Evolutionary conservation across 2,329 filamentous ascomycete genomes (phyloP), one percentile per base, ranked within the genome.

Genomic region (Lojkania enalia): DNA sequence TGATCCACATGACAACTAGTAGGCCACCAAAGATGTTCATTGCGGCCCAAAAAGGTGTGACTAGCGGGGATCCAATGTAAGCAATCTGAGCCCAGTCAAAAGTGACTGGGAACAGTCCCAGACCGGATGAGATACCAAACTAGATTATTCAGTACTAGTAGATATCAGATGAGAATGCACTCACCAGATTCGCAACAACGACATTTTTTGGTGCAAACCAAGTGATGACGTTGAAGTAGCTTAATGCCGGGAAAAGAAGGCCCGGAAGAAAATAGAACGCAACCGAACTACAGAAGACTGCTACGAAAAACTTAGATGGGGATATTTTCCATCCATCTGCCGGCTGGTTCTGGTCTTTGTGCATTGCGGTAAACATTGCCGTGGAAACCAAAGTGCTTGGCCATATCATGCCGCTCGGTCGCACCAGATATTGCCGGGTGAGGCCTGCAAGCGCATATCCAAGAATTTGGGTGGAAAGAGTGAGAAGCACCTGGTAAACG

Each of bases 11-110:
- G 40, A 94, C 86, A 36, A 90, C 72, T 2, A 90, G 82, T 38
- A 94, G 75, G 4, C 88, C 89, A 46, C 85, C 87, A 20, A 94
- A 82, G 27, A 94, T 88, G 60, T 94, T 94, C 71, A 91, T 82
- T 6, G 88, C 86, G 30, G 88, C 86, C 88, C 89, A 90, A 68
- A 92, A 94, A 0, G 89, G 89, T 0, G 89, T 90, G 13, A 94
- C 77, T 5, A 95, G 74, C 0, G 87, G 90, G 3, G 88, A 94
- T 13, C 90, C 90, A 57, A 95, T 94, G 61, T 92, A 83, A 0
- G 90, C 89, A 51, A 95, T 85, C 63, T 95, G 90, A 0, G 88
- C 87, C 90, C 90, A 95, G 72, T 95, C 90, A 61, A 95, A 95
- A 0, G 90, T 95, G 58, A 95, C 66, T 0, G 90, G 90, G 50